A percentile compares a stretch with the other conserved stretches of the same genome.
Evolutionary conservation across 2,329 filamentous ascomycete genomes (phyloP).

Genomic region (Cryphonectria nitschkei): DNA sequence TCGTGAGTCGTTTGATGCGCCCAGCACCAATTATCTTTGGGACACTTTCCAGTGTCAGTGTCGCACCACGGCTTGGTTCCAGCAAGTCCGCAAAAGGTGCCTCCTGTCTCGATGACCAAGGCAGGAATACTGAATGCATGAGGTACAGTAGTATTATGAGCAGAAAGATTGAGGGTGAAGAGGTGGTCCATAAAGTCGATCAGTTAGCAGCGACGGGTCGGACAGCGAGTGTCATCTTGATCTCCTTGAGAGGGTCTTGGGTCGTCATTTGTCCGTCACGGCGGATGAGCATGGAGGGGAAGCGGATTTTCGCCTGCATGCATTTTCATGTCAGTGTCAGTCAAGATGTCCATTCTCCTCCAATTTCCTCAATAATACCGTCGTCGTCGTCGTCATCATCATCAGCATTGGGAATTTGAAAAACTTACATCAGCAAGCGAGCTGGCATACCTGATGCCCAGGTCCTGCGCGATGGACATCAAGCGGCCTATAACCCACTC

Average conservation of each 20-base stretch:
- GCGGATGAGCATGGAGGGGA: slow-evolving; percentile 65
- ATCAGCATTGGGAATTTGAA: neutral
- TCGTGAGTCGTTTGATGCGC: neutral
- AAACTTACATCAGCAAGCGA: slow-evolving; percentile 52
- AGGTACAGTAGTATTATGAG: neutral
- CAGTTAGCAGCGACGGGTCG: neutral
- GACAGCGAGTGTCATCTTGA: slow-evolving; percentile 17
- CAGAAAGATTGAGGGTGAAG: neutral
- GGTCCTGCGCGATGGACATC: slow-evolving; percentile 55
- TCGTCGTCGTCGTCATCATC: neutral
- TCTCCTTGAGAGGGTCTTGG: slow-evolving; percentile 23
- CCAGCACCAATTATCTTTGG: neutral
- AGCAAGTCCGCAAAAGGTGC: neutral
- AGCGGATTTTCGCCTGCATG: slow-evolving; percentile 57
- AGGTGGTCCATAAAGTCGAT: no score
- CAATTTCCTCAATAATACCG: neutral
- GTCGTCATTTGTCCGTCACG: slow-evolving; percentile 52
- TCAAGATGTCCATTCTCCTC: neutral
- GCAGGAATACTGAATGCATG: neutral
- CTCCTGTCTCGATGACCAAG: neutral
- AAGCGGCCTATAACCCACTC: slow-evolving; percentile 59
- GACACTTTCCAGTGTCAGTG: neutral
- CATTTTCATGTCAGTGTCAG: neutral
- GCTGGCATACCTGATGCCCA: slow-evolving; percentile 63
- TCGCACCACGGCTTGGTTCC: neutral